Evolutionary conservation across 2,329 filamentous ascomycete species (phyloP), one percentile per base, ranked within the genome.

Genomic region (Taxawa tesnikishii): DNA sequence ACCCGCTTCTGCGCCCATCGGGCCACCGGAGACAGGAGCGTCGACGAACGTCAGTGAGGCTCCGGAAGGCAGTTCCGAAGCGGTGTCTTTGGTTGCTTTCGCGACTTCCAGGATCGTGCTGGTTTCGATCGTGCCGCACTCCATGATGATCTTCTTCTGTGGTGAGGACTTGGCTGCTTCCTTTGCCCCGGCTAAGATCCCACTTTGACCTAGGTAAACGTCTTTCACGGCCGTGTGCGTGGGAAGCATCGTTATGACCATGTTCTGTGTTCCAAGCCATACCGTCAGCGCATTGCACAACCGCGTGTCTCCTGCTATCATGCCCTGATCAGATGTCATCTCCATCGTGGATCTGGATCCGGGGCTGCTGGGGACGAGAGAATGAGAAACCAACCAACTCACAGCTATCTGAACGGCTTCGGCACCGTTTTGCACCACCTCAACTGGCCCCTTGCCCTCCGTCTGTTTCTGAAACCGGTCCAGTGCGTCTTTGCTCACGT

Each of bases 171-270:
- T 17, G 6, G 38, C 26, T 23, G 42, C 37, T 6, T 43, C 41
- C 6, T 39, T 26, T 4, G 42, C 45, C 4, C 54, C 56, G 2
- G 52, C 48, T 4, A 56, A 41, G 19, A 56, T 42, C 9, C 54
- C 54, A 11, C 38, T 11, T 3, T 48, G 40, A 36, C 54, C 50
- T 1, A 54, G 43, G 37, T 62, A 62, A 9, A 62, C 58, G 15
- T 45, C 38, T 31, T 52, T 51, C 7, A 61, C 57, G 2, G 50
- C 54, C 4, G 40, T 39, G 6, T 51, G 51, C 29, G 46, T 50
- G 5, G 58, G 58, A 4, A 62, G 51, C 57, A 60, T 60, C 2
- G 57, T 60, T 17, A 61, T 56, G 4, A 62, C 46, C 3, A 53
- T 54, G 36, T 55, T 41, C 51, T 56, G 15, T 38, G n/a, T n/a